Evolutionary conservation across 352 stramenopile species (phyloP).

Genomic region (Phytopythium oedochilum): DNA sequence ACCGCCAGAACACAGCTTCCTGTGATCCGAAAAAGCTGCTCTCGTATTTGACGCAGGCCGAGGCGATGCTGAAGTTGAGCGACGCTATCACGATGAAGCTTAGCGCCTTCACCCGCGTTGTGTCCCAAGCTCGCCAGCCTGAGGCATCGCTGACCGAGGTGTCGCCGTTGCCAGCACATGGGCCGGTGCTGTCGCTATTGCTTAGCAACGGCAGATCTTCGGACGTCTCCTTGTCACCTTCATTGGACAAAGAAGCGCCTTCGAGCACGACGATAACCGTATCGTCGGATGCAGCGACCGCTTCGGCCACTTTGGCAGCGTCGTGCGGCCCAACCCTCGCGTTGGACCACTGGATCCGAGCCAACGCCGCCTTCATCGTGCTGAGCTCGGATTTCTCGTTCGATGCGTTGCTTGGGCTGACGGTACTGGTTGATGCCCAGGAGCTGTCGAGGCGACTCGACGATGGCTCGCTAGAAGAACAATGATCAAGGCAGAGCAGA

Average conservation of each 20-base stretch:
- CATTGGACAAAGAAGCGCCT: background rate
- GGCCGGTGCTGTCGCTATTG: background rate
- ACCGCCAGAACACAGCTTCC: slow-evolving; percentile 58
- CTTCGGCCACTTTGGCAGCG: background rate
- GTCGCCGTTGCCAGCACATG: background rate
- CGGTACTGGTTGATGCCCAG: background rate
- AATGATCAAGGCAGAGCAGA: background rate
- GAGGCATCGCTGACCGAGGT: background rate
- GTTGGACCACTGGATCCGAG: background rate
- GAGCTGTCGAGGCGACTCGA: background rate
- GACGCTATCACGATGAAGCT: slow-evolving; percentile 43
- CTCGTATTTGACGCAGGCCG: slow-evolving; percentile 57
- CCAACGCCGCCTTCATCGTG: background rate
- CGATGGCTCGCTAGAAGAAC: background rate
- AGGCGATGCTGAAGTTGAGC: slow-evolving; percentile 64
- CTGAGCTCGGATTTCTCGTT: background rate
- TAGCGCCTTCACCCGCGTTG: slow-evolving; percentile 27
- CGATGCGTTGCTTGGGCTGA: background rate
- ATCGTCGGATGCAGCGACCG: background rate
- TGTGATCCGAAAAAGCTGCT: slow-evolving; percentile 49
- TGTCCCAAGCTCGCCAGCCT: background rate
- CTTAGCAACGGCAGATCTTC: background rate
- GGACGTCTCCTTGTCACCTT: background rate
- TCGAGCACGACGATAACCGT: background rate
- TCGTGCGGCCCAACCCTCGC: background rate